Evolutionary conservation across 768 basidiomycete genomes (phyloP).

Genomic region (Trametes elegans): DNA sequence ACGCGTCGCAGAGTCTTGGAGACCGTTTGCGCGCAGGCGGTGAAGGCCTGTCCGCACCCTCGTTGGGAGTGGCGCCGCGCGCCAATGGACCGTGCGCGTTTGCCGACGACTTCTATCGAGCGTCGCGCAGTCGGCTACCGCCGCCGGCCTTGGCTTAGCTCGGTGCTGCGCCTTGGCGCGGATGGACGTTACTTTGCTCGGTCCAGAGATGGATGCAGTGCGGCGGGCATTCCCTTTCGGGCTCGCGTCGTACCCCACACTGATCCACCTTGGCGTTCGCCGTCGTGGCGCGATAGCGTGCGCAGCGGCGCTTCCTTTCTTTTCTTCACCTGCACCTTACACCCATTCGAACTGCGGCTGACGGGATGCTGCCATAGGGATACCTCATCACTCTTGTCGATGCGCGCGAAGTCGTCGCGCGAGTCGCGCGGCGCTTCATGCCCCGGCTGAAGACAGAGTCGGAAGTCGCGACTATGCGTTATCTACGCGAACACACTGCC

Average conservation of each 20-base stretch:
- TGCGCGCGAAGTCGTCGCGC: constrained; percentile 63
- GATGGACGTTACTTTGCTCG: constrained; percentile 1
- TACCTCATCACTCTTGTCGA: constrained; percentile 71
- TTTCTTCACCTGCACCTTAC: background rate
- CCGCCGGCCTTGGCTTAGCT: background rate
- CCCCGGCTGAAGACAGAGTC: constrained; percentile 84
- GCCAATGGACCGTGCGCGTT: background rate
- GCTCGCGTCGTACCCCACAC: background rate
- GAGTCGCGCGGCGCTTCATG: constrained; percentile 85
- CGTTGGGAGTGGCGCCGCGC: background rate
- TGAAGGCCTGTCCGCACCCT: background rate
- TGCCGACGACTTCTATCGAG: background rate
- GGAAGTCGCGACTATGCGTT: constrained; percentile 84
- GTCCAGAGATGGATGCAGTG: background rate
- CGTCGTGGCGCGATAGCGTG: background rate
- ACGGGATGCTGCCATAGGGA: constrained; percentile 44
- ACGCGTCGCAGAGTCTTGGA: background rate
- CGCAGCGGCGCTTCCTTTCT: background rate
- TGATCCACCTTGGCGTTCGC: background rate
- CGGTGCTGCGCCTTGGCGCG: constrained; percentile 3
- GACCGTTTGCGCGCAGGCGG: background rate
- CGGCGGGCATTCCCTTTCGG: background rate
- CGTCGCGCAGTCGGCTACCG: background rate
- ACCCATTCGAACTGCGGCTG: constrained; percentile 1
- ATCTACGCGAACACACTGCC: constrained; percentile 64